Evolutionary conservation across 768 basidiomycete genomes (phyloP).

Genomic region (Cystofilobasidium bisporidii): DNA sequence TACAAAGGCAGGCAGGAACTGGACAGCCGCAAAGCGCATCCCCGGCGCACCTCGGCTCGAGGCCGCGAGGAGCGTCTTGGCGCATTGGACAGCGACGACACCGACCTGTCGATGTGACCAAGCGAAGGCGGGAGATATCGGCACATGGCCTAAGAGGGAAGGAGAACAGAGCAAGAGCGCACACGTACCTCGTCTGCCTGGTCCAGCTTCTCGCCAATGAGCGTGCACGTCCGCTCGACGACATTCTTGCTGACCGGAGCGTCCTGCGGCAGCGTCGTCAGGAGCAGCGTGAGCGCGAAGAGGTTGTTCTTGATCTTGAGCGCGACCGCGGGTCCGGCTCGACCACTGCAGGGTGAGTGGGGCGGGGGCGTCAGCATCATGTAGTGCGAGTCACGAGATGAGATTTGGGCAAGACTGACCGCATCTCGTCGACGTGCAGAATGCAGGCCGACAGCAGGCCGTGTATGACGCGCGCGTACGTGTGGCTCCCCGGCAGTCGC

Average conservation of each 20-base stretch:
- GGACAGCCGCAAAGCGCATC: constrained; percentile 60
- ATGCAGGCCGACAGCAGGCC: constrained; percentile 78
- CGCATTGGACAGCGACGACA: constrained; percentile 80
- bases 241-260: constrained; percentile 61
- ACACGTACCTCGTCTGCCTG: constrained; percentile 51
- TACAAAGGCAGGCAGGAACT: constrained; percentile 72
- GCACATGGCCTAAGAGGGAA: no score
- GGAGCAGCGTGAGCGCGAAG: constrained; percentile 68
- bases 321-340: constrained; percentile 61
- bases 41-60: constrained; percentile 56
- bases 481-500: constrained; percentile 15
- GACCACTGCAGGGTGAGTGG: constrained; percentile 49
- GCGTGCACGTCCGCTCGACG: constrained; percentile 73
- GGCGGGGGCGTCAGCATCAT: no score
- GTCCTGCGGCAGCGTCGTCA: constrained; percentile 64
- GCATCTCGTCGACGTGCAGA: constrained; percentile 80
- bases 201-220: constrained; percentile 69
- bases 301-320: constrained; percentile 87
- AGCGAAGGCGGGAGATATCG: no score
- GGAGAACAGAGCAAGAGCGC: neutral
- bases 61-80: constrained; percentile 68
- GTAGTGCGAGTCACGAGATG: no score
- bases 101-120: no score
- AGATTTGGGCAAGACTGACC: no score
- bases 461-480: constrained; percentile 37